Base-by-base conservation (phyloP, 2,329 filamentous ascomycete genomes). In the Aureobasidium sp. region DNA sequence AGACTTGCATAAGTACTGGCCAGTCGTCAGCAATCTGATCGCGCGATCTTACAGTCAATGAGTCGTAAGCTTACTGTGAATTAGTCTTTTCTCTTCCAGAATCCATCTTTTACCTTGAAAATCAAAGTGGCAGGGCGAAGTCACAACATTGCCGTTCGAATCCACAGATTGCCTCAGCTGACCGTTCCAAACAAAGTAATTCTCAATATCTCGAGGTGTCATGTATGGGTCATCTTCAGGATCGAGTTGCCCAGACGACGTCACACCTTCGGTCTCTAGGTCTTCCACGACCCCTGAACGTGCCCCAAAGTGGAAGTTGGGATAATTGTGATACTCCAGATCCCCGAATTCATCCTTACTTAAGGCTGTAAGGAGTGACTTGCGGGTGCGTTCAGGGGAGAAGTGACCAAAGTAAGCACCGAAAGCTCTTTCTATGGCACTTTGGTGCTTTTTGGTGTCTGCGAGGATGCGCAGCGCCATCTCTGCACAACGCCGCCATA, bases 401-500 rank as follows among this genome's bases (percentile, higher is more conserved):
- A 61, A 50, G n/a, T 36, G 33, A 29, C 45, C 45, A 29, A 61
- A 38, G 23, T 61, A 61, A 18, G 43, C 42, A 40, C 58, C 58
- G 8, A 61, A 61, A 10, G 45, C 58, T 29, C 33, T 38, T 20
- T 61, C 58, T 23, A 61, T 31, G 3, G 23, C n/a, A 51, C 42
- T 29, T n/a, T 61, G 58, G 20, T 61, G 43, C 33, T 40, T 40
- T 23, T 38, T 40, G 13, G 58, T 61, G 13, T 61, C 58, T 23
- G 58, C 5, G 1, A 61, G 58, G 3, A 61, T 27, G 5, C 45
- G 45, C 18, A 61, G 16, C 16, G 58, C 33, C 58, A 42, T 38
- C 7, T 61, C 58, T 7, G 58, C 58, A n/a, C 58, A 61, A 27
- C 58, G 43, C 50, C 58, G 58, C 58, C 58, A 61, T 9, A 61